phyloP scores from a whole-genome alignment of 441 rosid genomes.

The Pelargonium myrrhifolium region DNA sequence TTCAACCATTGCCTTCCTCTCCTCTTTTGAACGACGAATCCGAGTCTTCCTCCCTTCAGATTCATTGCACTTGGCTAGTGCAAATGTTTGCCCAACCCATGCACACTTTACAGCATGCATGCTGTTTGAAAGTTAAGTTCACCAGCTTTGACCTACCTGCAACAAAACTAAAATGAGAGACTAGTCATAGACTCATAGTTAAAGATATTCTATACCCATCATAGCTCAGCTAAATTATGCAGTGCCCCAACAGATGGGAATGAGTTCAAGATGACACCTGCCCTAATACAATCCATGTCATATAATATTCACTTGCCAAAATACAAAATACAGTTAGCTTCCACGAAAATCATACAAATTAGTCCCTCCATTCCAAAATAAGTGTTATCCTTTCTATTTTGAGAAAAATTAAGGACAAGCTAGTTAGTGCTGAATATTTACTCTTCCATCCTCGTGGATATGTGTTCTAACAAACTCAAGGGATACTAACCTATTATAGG shows the following conservation, averaged over 20 bases:
- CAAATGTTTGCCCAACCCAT: conserved; percentile 68
- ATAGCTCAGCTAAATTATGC: not conserved
- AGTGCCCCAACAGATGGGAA: not conserved
- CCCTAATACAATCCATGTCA: not conserved
- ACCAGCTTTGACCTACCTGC: conserved; percentile 19
- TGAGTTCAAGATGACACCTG: not conserved
- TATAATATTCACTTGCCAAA: not conserved
- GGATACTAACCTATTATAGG: too few relatives aligned
- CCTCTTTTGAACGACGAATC: conserved; percentile 78
- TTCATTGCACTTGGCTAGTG: conserved; percentile 66
- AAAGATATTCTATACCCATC: not conserved
- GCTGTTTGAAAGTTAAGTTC: conserved; percentile 11
- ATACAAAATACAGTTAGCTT: not conserved
- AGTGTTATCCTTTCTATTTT: too few relatives aligned
- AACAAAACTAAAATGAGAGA: conserved; percentile 21
- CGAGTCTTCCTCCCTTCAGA: conserved; percentile 66
- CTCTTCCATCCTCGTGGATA: too few relatives aligned
- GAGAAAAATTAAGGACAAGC: too few relatives aligned
- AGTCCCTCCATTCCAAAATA: too few relatives aligned
- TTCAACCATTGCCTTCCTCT: conserved; percentile 75
- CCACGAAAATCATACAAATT: not conserved
- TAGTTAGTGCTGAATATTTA: too few relatives aligned
- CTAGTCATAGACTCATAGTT: not conserved
- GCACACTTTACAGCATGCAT: conserved; percentile 72
- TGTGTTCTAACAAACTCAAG: too few relatives aligned